Evolutionary conservation across 805 yeast species (phyloP).

Genomic region (Nakazawaea ishiwadae): DNA sequence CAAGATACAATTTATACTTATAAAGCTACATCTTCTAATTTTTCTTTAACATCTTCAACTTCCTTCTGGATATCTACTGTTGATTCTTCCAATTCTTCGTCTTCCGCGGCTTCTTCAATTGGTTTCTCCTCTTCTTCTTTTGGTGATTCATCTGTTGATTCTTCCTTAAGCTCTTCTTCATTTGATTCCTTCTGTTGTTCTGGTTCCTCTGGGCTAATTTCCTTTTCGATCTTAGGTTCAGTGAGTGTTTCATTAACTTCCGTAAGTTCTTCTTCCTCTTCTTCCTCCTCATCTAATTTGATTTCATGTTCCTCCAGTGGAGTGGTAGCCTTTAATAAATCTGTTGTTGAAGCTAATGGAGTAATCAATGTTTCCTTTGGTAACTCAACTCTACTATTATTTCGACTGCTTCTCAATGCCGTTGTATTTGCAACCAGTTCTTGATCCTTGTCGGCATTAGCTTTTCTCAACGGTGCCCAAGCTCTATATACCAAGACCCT

Average conservation of each 20-base stretch:
- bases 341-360: slow-evolving; percentile 20
- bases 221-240: not conserved
- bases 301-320: slow-evolving; percentile 20
- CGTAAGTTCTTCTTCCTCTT: slow-evolving; percentile 6
- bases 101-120: not conserved
- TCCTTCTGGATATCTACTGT: slow-evolving; percentile 3
- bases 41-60: slow-evolving; percentile 2
- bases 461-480: slow-evolving; percentile 22
- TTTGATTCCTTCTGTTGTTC: slow-evolving; percentile 5
- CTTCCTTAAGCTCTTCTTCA: not conserved
- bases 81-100: slow-evolving; percentile 3
- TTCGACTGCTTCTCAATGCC: slow-evolving; percentile 9
- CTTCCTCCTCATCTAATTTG: slow-evolving; percentile 10
- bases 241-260: not conserved
- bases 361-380: slow-evolving; percentile 29
- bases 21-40: slow-evolving; percentile 9
- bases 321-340: slow-evolving; percentile 5
- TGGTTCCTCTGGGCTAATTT: no score
- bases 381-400: slow-evolving; percentile 19
- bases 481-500: slow-evolving; percentile 74
- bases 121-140: slow-evolving; percentile 1
- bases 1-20: not conserved
- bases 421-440: slow-evolving; percentile 11
- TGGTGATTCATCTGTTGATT: not conserved
- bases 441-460: slow-evolving; percentile 12